Evolutionary conservation across 2,329 filamentous ascomycete genomes (phyloP).

Genomic region (Diaporthe caulivora): DNA sequence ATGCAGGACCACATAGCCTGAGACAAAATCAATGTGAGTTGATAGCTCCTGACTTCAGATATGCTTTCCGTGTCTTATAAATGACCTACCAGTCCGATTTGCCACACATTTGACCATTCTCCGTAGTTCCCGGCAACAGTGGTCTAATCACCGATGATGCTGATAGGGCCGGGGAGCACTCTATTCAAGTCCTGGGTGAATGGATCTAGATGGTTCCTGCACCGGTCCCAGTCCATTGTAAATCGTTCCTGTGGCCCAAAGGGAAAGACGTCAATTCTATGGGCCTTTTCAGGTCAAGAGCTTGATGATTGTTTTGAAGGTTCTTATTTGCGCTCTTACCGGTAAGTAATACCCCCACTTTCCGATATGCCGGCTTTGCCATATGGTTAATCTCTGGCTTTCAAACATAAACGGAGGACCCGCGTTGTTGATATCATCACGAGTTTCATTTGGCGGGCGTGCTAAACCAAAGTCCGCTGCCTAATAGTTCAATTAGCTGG

Average conservation of each 20-base stretch:
- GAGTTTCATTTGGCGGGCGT: not conserved
- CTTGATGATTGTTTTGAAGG: not conserved
- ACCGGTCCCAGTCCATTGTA: conserved; percentile 12
- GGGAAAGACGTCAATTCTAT: not conserved
- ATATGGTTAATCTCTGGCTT: not conserved
- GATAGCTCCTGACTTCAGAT: not conserved
- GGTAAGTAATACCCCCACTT: not conserved
- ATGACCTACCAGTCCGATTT: conserved; percentile 12
- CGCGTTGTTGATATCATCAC: not conserved
- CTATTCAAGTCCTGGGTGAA: not conserved
- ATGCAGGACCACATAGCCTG: conserved; percentile 22
- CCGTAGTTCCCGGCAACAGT: conserved; percentile 14
- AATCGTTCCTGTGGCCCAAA: not conserved
- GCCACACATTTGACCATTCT: conserved; percentile 9
- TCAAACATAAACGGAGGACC: not conserved
- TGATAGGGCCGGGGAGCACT: not conserved
- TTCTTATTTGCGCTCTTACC: not conserved
- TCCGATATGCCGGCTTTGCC: not conserved
- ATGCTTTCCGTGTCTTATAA: not conserved
- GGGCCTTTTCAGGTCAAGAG: too few species aligned
- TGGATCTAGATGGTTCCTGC: not conserved
- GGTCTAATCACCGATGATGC: not conserved
- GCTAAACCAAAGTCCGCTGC: conserved; percentile 17
- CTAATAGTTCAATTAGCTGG: not conserved
- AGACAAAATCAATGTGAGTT: not conserved